Percentiles rank a stretch among this genome's conserved stretches.
These are phyloP conservation scores for Hebeloma cylindrosporum DNA, from an alignment of 768 basidiomycete species.

Conservation along the genomic window DNA sequence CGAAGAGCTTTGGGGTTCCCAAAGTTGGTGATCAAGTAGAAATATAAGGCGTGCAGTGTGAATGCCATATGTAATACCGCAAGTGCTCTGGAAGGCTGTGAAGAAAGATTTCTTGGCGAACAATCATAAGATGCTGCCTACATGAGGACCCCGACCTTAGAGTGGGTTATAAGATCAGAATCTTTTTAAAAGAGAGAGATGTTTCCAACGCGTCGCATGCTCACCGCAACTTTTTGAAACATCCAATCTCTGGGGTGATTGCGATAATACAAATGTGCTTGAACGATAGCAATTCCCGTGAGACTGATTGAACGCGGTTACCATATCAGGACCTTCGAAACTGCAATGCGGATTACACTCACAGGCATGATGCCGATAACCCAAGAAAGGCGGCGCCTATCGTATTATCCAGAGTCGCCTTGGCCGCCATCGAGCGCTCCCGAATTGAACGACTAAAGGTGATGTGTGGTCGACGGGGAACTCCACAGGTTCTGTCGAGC, in stretches of 20 bases:
- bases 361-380: background rate
- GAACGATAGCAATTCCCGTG: constrained; percentile 18
- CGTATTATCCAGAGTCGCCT: background rate
- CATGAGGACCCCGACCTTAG: constrained; percentile 13
- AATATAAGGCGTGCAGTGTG: constrained; percentile 33
- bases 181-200: constrained; percentile 5
- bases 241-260: constrained; percentile 30
- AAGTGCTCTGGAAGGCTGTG: constrained; percentile 23
- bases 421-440: too few species aligned
- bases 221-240: constrained; percentile 35
- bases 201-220: background rate
- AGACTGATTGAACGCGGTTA: background rate
- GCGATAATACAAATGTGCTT: constrained; percentile 35
- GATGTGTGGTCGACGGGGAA: too few species aligned
- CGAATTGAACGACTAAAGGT: too few species aligned
- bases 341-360: too few species aligned
- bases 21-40: constrained; percentile 35
- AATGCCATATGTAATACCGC: constrained; percentile 34
- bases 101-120: background rate
- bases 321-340: background rate
- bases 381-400: background rate
- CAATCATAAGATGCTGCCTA: background rate
- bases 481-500: too few species aligned
- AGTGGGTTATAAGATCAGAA: too few species aligned
- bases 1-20: constrained; percentile 24